phyloP scores from a whole-genome alignment of 257 asterid species.

The Primulina eburnea region DNA sequence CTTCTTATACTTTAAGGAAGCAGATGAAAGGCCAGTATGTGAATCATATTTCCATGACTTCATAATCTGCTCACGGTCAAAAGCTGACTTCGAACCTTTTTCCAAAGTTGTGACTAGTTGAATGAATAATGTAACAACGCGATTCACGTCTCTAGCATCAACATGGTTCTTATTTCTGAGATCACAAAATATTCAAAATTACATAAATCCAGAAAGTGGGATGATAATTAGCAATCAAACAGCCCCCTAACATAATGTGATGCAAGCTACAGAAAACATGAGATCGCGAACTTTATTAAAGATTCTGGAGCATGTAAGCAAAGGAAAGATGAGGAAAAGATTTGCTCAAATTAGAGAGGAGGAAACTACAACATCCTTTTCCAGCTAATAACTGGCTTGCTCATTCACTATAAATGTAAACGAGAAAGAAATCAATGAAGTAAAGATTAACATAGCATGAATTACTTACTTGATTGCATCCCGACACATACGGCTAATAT shows the following conservation, averaged over 20 bases:
- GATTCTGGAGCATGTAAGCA: not conserved
- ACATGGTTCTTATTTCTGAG: conserved; percentile 65
- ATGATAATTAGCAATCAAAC: not conserved
- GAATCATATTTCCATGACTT: conserved; percentile 66
- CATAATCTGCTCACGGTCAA: conserved; percentile 52
- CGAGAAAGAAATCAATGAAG: conserved; percentile 18
- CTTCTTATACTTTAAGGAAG: conserved; percentile 69
- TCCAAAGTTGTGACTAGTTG: conserved; percentile 82
- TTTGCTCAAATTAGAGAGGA: not conserved
- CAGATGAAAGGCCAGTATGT: conserved; percentile 78
- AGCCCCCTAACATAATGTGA: not conserved
- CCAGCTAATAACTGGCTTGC: conserved; percentile 1
- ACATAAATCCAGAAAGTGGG: not conserved
- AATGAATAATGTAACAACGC: conserved; percentile 60
- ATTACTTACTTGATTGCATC: conserved; percentile 86
- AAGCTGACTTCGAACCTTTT: conserved; percentile 51
- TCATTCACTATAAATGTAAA: not conserved
- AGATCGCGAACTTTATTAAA: too few species aligned
- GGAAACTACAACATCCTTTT: not conserved
- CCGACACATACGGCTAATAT: conserved; percentile 84
- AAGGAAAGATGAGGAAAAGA: not conserved
- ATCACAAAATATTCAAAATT: conserved; percentile 22
- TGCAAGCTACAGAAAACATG: not conserved
- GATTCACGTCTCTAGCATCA: conserved; percentile 67
- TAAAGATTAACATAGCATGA: conserved; percentile 16